phyloP scores from a whole-genome alignment of 345 rosid genomes.

The Rubroshorea leprosula region DNA sequence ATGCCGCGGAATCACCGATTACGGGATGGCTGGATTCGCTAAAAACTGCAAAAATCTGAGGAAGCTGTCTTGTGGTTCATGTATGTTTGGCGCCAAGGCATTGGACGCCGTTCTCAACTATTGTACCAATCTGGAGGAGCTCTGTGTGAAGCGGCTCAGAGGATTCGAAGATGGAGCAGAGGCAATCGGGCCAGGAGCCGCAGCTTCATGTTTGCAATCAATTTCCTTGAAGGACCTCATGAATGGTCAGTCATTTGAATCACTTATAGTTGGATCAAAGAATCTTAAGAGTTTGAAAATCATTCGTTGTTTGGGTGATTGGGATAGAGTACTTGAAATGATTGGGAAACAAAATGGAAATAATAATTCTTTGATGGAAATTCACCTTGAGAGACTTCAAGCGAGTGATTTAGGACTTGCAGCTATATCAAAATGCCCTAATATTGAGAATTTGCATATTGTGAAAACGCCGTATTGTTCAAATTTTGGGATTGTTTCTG shows the following conservation, averaged over 20 bases:
- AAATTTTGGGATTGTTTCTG: constrained; percentile 49
- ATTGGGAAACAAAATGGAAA: constrained; percentile 32
- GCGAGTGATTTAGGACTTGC: constrained; percentile 57
- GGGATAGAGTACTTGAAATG: constrained; percentile 59
- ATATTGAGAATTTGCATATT: constrained; percentile 63
- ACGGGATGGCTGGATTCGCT: constrained; percentile 61
- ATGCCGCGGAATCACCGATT: constrained; percentile 78
- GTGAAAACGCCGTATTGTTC: constrained; percentile 75
- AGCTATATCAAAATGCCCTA: constrained; percentile 51
- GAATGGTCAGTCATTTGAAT: constrained; percentile 66
- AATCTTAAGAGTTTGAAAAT: constrained; percentile 56
- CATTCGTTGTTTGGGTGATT: constrained; percentile 72
- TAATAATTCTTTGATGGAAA: constrained; percentile 30
- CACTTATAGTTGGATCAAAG: constrained; percentile 41
- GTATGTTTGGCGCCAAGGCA: constrained; percentile 70
- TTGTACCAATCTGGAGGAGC: constrained; percentile 55
- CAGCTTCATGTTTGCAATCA: constrained; percentile 41
- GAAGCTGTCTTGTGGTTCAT: constrained; percentile 77
- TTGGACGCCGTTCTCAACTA: constrained; percentile 58
- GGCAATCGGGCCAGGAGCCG: constrained; percentile 31
- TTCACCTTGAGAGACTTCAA: constrained; percentile 80
- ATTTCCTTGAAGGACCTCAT: constrained; percentile 76
- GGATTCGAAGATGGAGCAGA: constrained; percentile 46
- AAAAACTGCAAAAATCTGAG: constrained; percentile 43
- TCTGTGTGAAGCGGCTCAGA: constrained; percentile 57